phyloP scores from a whole-genome alignment of 78 protist species.

The Dictyostelium firmibasis region DNA sequence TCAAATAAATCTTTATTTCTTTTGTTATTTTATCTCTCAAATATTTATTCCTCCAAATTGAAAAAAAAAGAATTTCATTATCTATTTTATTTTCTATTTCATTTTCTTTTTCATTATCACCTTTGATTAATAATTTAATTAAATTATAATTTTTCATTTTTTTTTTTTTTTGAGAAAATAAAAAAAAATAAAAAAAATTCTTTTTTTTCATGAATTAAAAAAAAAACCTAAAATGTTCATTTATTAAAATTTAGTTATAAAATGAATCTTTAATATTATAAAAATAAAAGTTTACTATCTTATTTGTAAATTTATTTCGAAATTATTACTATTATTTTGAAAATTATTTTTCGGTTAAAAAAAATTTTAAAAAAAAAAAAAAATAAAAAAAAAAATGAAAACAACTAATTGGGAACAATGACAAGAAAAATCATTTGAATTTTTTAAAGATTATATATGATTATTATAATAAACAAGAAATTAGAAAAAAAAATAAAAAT shows the following conservation, averaged over 20 bases:
- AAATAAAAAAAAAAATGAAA: not conserved
- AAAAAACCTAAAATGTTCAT: too few relatives aligned
- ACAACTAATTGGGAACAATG: not conserved
- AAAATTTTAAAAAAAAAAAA: too few relatives aligned
- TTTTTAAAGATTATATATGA: not conserved
- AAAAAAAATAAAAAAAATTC: not conserved
- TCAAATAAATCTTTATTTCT: not conserved
- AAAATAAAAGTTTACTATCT: too few relatives aligned
- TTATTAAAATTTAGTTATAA: too few relatives aligned
- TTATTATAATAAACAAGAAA: not conserved
- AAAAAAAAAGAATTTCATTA: not conserved
- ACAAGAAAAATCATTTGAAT: not conserved
- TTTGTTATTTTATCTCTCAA: not conserved
- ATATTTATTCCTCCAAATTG: not conserved
- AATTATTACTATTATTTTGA: too few relatives aligned
- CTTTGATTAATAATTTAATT: not conserved
- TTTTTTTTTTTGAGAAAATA: too few relatives aligned
- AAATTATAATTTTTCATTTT: not conserved
- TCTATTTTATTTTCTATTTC: not conserved
- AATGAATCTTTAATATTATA: too few relatives aligned
- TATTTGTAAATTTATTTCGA: too few relatives aligned
- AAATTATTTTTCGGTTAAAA: not conserved
- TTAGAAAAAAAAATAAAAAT: not conserved
- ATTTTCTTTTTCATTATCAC: not conserved
- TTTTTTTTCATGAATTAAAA: too few relatives aligned